phyloP scores from a whole-genome alignment of 306 rosid species.

The Urtica urens region DNA sequence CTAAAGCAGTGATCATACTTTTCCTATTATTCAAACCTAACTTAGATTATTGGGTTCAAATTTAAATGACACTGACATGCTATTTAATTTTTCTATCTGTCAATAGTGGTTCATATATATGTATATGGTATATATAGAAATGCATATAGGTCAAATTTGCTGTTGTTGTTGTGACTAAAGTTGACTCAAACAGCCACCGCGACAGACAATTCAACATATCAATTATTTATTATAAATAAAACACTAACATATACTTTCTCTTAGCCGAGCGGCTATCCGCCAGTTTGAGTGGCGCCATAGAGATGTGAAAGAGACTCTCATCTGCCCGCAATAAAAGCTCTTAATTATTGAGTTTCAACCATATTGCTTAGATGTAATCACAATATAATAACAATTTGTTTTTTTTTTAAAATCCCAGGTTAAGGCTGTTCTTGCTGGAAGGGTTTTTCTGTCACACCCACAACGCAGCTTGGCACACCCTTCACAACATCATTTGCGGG shows the following conservation, averaged over 20 bases:
- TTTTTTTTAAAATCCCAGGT: slow-evolving; percentile 26
- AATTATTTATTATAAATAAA: neutral
- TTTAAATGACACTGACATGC: no score
- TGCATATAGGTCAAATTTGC: slow-evolving; percentile 7
- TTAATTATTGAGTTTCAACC: neutral
- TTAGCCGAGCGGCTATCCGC: neutral
- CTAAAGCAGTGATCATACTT: no score
- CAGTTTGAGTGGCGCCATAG: neutral
- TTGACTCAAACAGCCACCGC: neutral
- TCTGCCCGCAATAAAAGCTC: neutral
- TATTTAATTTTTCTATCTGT: no score
- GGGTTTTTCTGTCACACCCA: slow-evolving; percentile 98
- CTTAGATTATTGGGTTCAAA: no score
- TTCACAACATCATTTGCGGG: slow-evolving; percentile 86
- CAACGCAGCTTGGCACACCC: slow-evolving; percentile 97
- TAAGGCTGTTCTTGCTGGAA: slow-evolving; percentile 61
- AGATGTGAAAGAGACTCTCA: slow-evolving; percentile 5
- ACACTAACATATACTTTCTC: neutral
- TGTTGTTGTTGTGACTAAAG: neutral
- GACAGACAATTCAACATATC: neutral
- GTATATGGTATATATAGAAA: no score
- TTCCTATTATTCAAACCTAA: no score
- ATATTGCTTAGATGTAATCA: neutral
- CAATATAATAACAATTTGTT: neutral
- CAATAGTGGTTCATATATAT: no score